Percentiles rank a stretch among this genome's conserved stretches.
These are phyloP conservation scores for Pisolithus orientalis DNA, from an alignment of 768 basidiomycete genomes.

Conservation along the genomic window DNA sequence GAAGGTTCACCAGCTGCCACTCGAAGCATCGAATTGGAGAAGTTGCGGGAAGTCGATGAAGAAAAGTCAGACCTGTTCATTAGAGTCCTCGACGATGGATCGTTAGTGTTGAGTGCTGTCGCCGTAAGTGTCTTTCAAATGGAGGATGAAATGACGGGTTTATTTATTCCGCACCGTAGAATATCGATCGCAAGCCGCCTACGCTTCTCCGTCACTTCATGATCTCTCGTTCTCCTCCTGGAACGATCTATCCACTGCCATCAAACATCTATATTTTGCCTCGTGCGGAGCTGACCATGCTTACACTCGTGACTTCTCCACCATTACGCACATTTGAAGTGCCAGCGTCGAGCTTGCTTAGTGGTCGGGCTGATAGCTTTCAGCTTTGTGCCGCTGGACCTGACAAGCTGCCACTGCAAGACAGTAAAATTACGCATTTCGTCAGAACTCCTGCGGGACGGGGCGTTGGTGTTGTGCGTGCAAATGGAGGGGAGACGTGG, in stretches of 20 bases:
- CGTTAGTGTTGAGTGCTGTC: constrained; percentile 66
- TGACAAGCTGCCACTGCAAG: constrained; percentile 38
- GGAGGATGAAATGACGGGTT: neutral
- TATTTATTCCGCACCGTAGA: constrained; percentile 38
- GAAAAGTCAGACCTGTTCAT: constrained; percentile 79
- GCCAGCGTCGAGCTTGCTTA: constrained; percentile 56
- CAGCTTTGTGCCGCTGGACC: constrained; percentile 35
- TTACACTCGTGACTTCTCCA: constrained; percentile 61
- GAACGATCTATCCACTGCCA: constrained; percentile 42
- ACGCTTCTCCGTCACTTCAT: constrained; percentile 73
- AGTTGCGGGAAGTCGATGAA: constrained; percentile 56
- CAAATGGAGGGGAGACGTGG: constrained; percentile 62
- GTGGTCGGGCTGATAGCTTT: constrained; percentile 49
- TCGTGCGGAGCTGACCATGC: constrained; percentile 31
- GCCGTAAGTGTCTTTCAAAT: constrained; percentile 42
- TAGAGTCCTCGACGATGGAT: constrained; percentile 64
- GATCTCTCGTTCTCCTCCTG: constrained; percentile 56
- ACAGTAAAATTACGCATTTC: constrained; percentile 51
- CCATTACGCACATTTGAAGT: constrained; percentile 61
- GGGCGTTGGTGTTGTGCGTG: constrained; percentile 63
- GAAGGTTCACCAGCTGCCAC: constrained; percentile 19
- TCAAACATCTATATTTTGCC: constrained; percentile 50
- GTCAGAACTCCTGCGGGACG: constrained; percentile 75
- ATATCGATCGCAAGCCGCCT: constrained; percentile 85
- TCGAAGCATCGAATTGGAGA: constrained; percentile 23